A percentile compares a stretch with the other conserved stretches of the same genome.
These are phyloP conservation scores for Cymbidium sinense DNA, from an alignment of 106 monocot genomes.

Conservation along the genomic window DNA sequence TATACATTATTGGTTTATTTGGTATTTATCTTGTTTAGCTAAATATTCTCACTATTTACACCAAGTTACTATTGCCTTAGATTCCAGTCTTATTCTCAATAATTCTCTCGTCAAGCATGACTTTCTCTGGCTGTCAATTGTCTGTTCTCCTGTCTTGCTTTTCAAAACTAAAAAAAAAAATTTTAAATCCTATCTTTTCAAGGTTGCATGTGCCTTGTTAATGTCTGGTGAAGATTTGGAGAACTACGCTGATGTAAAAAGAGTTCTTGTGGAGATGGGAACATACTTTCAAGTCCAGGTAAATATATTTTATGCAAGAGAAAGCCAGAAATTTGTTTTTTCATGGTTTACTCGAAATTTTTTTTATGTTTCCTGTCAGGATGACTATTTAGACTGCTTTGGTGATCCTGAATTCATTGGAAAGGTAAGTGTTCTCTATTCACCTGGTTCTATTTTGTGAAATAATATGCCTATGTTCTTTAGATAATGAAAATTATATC, in stretches of 20 bases:
- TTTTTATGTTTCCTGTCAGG: constrained; percentile 36
- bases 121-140: background rate
- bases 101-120: background rate
- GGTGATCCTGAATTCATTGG: constrained; percentile 96
- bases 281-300: constrained; percentile 99
- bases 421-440: constrained; percentile 41
- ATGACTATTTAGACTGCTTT: constrained; percentile 93
- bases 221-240: constrained; percentile 81
- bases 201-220: constrained; percentile 97
- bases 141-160: background rate
- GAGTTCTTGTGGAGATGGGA: constrained; percentile 96
- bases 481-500: background rate
- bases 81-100: too few species aligned
- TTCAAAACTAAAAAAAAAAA: background rate
- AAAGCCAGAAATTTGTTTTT: background rate
- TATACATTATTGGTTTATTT: too few species aligned
- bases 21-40: too few species aligned
- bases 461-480: background rate
- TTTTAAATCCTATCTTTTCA: background rate
- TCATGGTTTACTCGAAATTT: background rate
- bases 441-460: background rate
- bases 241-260: constrained; percentile 55
- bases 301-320: background rate
- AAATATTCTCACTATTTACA: too few species aligned
- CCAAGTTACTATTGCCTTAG: too few species aligned